Evolutionary conservation across 1,139 yeast species (phyloP), one percentile per base, ranked within the genome.

Genomic region (Williopsis jadinii): DNA sequence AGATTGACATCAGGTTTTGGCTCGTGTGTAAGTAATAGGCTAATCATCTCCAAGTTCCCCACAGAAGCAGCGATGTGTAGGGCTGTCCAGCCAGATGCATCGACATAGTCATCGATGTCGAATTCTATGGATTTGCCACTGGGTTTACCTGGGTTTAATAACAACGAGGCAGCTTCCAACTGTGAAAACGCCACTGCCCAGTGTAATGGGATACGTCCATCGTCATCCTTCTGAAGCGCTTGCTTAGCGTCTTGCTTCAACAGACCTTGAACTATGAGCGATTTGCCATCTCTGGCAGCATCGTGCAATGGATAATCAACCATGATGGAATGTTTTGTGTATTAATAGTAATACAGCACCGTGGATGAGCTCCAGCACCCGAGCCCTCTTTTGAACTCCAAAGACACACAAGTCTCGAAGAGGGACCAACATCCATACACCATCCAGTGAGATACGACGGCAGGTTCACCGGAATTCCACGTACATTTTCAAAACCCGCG

Each of bases 81-180:
- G 1, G 95, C 87, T 0, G 94, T 81, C 96, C 96, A 88, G 0
- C 95, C 95, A 9, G 88, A 71, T 12, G 72, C 80, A 59, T 90
- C 97, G 1, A 63, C 63, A 53, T 70, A 59, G 3, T 81, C 84
- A 57, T 87, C 92, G 11, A 86, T 59, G 50, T 86, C 94, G 29
- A 74, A 55, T 13, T 65, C 66, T 24, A 59, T 39, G n/a, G 36
- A 35, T 28, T 52, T 51, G 2, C 35, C 35, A 11, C 44, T 30
- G 26, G 48, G 46, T 15, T 52, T 46, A 30, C 52, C 58, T 5
- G 73, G 71, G 31, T 70, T 63, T 26, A 83, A 59, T 11, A 84
- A 62, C 34, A 67, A 59, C 33, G 73, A 61, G 2, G 78, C 80
- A 27, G 84, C 66, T 29, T 75, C 79, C 10, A 62, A 53, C 47